Percentiles rank a stretch among this genome's conserved stretches.
These are phyloP conservation scores for Boletus subcaerulescens DNA, from an alignment of 768 basidiomycete genomes.

Conservation along the genomic window DNA sequence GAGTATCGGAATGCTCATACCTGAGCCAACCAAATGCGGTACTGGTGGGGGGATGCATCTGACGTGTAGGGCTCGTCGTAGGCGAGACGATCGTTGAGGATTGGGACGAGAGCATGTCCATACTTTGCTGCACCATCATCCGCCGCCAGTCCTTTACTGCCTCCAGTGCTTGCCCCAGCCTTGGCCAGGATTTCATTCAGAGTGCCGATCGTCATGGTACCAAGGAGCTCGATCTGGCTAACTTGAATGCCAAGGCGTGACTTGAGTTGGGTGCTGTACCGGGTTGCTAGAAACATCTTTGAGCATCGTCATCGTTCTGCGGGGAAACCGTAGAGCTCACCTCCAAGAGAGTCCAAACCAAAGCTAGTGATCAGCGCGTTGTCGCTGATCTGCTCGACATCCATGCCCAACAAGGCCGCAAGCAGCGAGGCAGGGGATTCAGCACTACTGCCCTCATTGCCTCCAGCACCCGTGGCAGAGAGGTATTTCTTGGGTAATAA, in stretches of 20 bases:
- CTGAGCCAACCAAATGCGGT: conserved; percentile 34
- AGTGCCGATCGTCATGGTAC: conserved; percentile 21
- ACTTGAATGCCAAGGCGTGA: conserved; percentile 25
- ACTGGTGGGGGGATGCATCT: conserved; percentile 26
- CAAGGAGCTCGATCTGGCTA: conserved; percentile 24
- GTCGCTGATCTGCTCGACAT: conserved; percentile 27
- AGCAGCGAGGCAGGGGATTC: conserved; percentile 28
- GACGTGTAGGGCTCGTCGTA: conserved; percentile 32
- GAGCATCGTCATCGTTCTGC: background rate
- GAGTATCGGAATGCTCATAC: conserved; percentile 6
- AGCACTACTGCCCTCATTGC: conserved; percentile 6
- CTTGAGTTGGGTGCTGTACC: conserved; percentile 31
- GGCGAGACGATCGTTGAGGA: conserved; percentile 30
- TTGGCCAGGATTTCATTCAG: conserved; percentile 27
- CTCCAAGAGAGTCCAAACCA: conserved; percentile 24
- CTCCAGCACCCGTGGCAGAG: conserved; percentile 9
- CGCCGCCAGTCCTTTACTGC: background rate
- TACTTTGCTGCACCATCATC: conserved; percentile 30
- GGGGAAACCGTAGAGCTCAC: conserved; percentile 7
- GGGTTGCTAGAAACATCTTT: conserved; percentile 18
- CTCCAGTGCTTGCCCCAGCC: conserved; percentile 9
- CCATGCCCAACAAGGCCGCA: conserved; percentile 23
- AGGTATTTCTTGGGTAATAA: conserved; percentile 22
- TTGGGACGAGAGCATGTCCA: conserved; percentile 26
- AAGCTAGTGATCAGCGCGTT: conserved; percentile 31